A percentile compares a stretch with the other conserved stretches of the same genome.
Conservation (phyloP, 129 eudicot genomes). For the Chrysanthemum lavandulifolium region DNA sequence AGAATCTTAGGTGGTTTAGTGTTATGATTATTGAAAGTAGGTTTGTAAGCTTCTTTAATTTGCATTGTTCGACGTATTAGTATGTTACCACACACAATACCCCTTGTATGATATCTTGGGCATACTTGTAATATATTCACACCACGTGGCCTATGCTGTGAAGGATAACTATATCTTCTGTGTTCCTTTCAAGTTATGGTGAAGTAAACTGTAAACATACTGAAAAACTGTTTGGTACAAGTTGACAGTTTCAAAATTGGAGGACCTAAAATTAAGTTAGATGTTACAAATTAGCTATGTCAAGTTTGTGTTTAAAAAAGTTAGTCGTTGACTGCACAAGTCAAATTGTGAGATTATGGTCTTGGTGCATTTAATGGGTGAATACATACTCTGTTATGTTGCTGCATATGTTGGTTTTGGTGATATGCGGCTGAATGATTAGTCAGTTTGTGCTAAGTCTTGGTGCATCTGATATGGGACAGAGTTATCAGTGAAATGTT, state of each 20-base stretch:
- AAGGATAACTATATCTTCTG: constrained; percentile 2
- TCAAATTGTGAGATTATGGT: too few species aligned
- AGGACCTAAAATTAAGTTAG: not conserved
- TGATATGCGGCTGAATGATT: too few species aligned
- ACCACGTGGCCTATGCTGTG: not conserved
- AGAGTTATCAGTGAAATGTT: too few species aligned
- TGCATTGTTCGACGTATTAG: not conserved
- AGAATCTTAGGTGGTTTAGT: constrained; percentile 8
- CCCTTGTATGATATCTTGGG: not conserved
- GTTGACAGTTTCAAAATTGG: not conserved
- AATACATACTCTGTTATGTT: too few species aligned
- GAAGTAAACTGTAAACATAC: not conserved
- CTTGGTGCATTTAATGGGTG: too few species aligned
- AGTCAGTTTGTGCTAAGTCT: too few species aligned
- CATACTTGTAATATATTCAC: not conserved
- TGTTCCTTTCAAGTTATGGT: not conserved
- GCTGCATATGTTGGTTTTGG: too few species aligned
- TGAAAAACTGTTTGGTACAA: constrained; percentile 9
- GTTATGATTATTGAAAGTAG: not conserved
- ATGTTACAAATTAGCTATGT: not conserved
- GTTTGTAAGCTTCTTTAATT: not conserved
- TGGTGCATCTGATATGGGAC: too few species aligned
- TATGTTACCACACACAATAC: not conserved
- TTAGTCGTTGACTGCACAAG: too few species aligned
- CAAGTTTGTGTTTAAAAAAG: too few species aligned